Evolutionary conservation across 352 stramenopile species (phyloP).

Genomic region (Stephanocyclus meneghinianus): DNA sequence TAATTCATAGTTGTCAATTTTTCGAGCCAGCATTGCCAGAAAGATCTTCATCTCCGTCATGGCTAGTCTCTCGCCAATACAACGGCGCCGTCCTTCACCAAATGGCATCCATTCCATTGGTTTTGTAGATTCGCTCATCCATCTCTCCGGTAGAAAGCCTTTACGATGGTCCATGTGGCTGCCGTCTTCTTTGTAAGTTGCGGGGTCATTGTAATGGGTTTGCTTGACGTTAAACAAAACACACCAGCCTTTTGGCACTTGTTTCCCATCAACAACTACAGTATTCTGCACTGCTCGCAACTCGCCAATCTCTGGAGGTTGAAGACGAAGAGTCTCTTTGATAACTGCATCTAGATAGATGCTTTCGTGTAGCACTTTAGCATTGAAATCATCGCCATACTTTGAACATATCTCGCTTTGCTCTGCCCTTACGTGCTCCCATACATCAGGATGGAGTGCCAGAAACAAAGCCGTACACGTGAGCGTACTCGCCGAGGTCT

Average conservation of each 20-base stretch:
- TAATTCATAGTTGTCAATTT: constrained; percentile 34
- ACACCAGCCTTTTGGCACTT: constrained; percentile 50
- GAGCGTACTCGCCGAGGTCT: constrained; percentile 46
- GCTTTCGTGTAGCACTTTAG: constrained; percentile 33
- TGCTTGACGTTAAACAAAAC: constrained; percentile 34
- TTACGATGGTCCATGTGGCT: constrained; percentile 39
- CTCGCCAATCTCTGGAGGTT: constrained; percentile 22
- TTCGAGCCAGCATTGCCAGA: constrained; percentile 50
- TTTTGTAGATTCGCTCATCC: constrained; percentile 33
- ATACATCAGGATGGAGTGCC: constrained; percentile 48
- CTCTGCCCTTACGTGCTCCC: constrained; percentile 39
- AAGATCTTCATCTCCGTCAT: constrained; percentile 62
- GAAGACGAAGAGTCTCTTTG: constrained; percentile 51
- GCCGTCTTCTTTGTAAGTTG: constrained; percentile 17
- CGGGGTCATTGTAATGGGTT: constrained; percentile 52
- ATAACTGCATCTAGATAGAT: constrained; percentile 53
- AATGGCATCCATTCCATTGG: constrained; percentile 49
- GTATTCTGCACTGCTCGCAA: constrained; percentile 23
- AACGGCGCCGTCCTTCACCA: constrained; percentile 42
- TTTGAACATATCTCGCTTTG: constrained; percentile 27
- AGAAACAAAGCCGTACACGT: constrained; percentile 44
- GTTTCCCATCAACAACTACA: constrained; percentile 50
- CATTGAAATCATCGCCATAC: constrained; percentile 28
- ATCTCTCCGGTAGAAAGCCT: constrained; percentile 51
- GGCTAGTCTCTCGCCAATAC: constrained; percentile 37